These are phyloP conservation scores for Dalbergia cochinchinensis DNA, from an alignment of 306 rosid species.

Conservation along the genomic window DNA sequence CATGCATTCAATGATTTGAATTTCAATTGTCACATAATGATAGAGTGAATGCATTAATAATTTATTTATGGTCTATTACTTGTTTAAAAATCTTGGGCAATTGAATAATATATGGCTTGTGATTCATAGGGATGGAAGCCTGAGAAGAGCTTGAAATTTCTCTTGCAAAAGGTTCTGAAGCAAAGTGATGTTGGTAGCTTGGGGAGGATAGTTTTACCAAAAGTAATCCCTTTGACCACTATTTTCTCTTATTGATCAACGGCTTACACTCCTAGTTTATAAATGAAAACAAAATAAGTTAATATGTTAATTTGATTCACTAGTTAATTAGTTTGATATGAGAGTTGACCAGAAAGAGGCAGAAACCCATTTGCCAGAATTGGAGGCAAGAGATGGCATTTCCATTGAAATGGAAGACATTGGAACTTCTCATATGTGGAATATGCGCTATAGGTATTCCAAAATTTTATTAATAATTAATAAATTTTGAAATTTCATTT, in stretches of 20 bases:
- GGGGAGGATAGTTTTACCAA: slow-evolving; percentile 94
- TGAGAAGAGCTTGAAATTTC: slow-evolving; percentile 49
- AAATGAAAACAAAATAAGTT: background rate
- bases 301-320: background rate
- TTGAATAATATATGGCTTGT: slow-evolving; percentile 4
- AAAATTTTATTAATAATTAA: too few species aligned
- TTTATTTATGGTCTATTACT: background rate
- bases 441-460: slow-evolving; percentile 93
- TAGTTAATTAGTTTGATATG: background rate
- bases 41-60: background rate
- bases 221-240: slow-evolving; percentile 52
- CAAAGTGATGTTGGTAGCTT: slow-evolving; percentile 96
- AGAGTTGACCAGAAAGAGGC: slow-evolving; percentile 81
- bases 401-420: slow-evolving; percentile 94
- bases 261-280: background rate
- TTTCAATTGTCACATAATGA: background rate
- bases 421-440: slow-evolving; percentile 92
- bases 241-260: background rate
- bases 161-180: slow-evolving; percentile 92
- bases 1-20: background rate
- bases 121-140: slow-evolving; percentile 54
- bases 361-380: slow-evolving; percentile 91
- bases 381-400: slow-evolving; percentile 96
- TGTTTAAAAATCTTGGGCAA: background rate
- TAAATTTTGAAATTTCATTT: background rate